A percentile compares a stretch with the other conserved stretches of the same genome.
Evolutionary conservation across 306 rosid species (phyloP).

Genomic region (Crataegus laevigata): DNA sequence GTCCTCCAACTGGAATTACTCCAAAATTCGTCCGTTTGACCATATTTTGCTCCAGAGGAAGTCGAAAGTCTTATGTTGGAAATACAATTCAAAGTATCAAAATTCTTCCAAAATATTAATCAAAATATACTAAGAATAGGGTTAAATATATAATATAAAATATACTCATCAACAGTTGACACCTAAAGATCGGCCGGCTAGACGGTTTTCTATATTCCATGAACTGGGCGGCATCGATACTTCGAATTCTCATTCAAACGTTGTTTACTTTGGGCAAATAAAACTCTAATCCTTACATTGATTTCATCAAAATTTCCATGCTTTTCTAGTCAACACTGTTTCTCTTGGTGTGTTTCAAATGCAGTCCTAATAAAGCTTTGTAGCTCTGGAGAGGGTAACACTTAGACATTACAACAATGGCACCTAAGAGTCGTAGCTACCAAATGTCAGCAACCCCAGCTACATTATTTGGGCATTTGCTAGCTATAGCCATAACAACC

Average conservation of each 20-base stretch:
- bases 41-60: too few relatives aligned
- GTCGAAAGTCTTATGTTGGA: too few relatives aligned
- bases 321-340: background rate
- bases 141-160: too few relatives aligned
- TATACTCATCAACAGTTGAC: too few relatives aligned
- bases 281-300: background rate
- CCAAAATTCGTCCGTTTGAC: too few relatives aligned
- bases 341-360: background rate
- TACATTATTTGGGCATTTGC: conserved; percentile 46
- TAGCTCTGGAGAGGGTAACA: background rate
- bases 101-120: too few relatives aligned
- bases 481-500: conserved; percentile 44
- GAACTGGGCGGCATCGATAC: background rate
- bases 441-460: conserved; percentile 41
- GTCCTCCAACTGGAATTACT: too few relatives aligned
- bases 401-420: conserved; percentile 15
- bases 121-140: too few relatives aligned
- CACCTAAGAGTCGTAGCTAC: conserved; percentile 35
- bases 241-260: background rate
- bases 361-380: background rate
- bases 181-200: conserved; percentile 5
- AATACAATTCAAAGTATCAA: too few relatives aligned
- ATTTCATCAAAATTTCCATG: background rate
- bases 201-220: background rate
- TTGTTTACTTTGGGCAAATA: background rate